Percentiles rank a stretch among this genome's conserved stretches.
phyloP scores from a whole-genome alignment of 2,329 filamentous ascomycete genomes.

The Hortaea sp. region DNA sequence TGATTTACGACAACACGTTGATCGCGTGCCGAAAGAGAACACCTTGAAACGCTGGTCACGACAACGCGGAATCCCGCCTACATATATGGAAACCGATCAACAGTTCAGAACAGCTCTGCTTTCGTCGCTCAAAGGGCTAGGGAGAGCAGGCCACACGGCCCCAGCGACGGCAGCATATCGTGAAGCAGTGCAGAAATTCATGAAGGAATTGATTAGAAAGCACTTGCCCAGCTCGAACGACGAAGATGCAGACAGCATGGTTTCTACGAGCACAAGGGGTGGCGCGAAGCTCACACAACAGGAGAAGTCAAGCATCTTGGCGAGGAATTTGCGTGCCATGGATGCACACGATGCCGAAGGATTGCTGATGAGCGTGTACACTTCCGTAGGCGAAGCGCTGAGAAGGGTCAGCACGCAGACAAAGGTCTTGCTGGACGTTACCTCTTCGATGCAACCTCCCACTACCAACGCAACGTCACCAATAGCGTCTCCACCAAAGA shows the following conservation, averaged over 20 bases:
- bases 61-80: slow-evolving; percentile 46
- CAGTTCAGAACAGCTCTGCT: slow-evolving; percentile 61
- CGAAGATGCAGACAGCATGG: slow-evolving; percentile 83
- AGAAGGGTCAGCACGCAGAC: slow-evolving; percentile 80
- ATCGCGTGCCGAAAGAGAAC: slow-evolving; percentile 57
- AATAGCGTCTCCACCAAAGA: slow-evolving; percentile 14
- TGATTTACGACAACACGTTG: slow-evolving; percentile 72
- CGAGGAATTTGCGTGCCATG: slow-evolving; percentile 75
- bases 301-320: slow-evolving; percentile 80
- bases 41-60: slow-evolving; percentile 75
- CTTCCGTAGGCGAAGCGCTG: slow-evolving; percentile 76
- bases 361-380: slow-evolving; percentile 73
- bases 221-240: slow-evolving; percentile 88
- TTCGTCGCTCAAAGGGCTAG: slow-evolving; percentile 65
- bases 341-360: slow-evolving; percentile 77
- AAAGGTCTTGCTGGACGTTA: slow-evolving; percentile 89
- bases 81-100: slow-evolving; percentile 66
- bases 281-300: slow-evolving; percentile 64
- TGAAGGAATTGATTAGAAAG: slow-evolving; percentile 72
- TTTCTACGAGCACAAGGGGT: slow-evolving; percentile 55
- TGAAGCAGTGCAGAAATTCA: slow-evolving; percentile 73
- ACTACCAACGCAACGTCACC: slow-evolving; percentile 13
- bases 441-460: slow-evolving; percentile 56
- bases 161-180: slow-evolving; percentile 76
- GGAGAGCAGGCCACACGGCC: slow-evolving; percentile 67